Base-by-base conservation (phyloP, 768 basidiomycete genomes). In the Trametopsis cervina region DNA sequence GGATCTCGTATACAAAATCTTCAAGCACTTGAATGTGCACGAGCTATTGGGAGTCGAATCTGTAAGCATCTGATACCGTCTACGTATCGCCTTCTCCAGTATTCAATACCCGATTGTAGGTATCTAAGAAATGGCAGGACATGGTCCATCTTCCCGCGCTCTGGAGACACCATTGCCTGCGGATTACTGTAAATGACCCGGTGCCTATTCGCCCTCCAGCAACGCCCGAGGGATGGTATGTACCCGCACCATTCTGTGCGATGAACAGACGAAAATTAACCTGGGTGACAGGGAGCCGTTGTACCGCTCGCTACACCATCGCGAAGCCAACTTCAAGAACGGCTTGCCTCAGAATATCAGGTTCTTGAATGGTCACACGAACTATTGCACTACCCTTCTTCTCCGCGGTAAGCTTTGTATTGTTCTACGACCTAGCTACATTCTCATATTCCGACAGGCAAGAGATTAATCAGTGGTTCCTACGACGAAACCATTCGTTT, bases 401-500 rank as follows among this genome's bases (percentile, higher is more conserved):
- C 62, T 93, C 24, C 72, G 83, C 53, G 75, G 74, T 70, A 52
- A 10, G 65, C 49, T 25, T n/a, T 18, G 27, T 44, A 4, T 10
- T 18, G 2, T n/a, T 15, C 43, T 4, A 37, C 26, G 10, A 24
- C 17, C n/a, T 45, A n/a, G 4, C 39, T 18, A 9, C 46, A 15
- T 44, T 38, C 5, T 52, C 7, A 17, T 35, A 7, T 10, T 12
- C 4, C 21, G 22, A 2, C 10, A 63, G 88, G 86, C 15, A 85
- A 90, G 57, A 72, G 85, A 7, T 70, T 95, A 36, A 89, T 95
- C 54, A 90, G 86, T 54, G 92, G 92, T 13, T 88, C 85, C 22
- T 92, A 93, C 59, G 91, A 94, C 47, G 91, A 92, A 63, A 90
- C 87, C 1, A 93, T 95, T 51, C 75, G 91, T 11, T 89, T 95